Evolutionary conservation across 306 rosid genomes (phyloP).

Genomic region (Crataegus laevigata): DNA sequence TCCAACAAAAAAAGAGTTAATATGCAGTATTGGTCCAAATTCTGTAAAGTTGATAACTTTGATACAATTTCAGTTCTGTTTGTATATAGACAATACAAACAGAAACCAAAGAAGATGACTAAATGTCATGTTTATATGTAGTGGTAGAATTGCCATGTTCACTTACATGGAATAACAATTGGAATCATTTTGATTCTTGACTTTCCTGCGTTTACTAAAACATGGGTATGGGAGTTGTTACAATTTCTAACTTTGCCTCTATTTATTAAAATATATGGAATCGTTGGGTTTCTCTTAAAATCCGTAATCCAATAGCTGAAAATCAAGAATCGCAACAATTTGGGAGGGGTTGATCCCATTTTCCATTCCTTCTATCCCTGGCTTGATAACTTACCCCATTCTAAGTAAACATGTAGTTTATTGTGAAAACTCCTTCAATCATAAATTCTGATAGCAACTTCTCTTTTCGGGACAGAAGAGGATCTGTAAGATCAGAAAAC

Average conservation of each 20-base stretch:
- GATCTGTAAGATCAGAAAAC: conserved; percentile 28
- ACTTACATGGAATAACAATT: not conserved
- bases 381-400: too few species aligned
- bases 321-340: not conserved
- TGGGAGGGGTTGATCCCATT: not conserved
- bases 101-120: not conserved
- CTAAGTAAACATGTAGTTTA: not conserved
- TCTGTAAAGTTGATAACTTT: not conserved
- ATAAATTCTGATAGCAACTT: conserved; percentile 6
- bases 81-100: not conserved
- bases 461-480: conserved; percentile 26
- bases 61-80: not conserved
- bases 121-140: not conserved
- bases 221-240: too few species aligned
- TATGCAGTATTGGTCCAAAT: not conserved
- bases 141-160: not conserved
- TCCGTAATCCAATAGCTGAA: not conserved
- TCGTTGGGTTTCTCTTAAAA: too few species aligned
- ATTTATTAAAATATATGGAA: too few species aligned
- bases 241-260: too few species aligned
- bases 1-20: not conserved
- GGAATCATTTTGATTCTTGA: not conserved
- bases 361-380: not conserved
- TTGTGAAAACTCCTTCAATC: not conserved
- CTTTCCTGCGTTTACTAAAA: not conserved